Evolutionary conservation across 345 rosid species (phyloP).

Genomic region (Angophora floribunda): DNA sequence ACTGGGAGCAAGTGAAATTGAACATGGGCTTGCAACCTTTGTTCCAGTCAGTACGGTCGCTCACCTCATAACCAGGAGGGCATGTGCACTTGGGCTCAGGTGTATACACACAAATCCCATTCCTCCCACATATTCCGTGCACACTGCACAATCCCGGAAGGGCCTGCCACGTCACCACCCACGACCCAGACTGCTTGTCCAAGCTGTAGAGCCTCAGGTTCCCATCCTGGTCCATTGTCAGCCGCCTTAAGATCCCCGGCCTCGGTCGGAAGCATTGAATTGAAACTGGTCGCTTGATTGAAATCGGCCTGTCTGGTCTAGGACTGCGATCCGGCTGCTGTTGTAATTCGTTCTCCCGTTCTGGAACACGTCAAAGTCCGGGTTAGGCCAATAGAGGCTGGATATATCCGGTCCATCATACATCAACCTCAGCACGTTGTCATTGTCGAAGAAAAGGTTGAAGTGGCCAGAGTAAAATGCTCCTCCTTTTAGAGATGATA

Average conservation of each 20-base stretch:
- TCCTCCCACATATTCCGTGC: conserved; percentile 34
- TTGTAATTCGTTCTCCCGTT: conserved; percentile 20
- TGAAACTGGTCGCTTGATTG: conserved; percentile 16
- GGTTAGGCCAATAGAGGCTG: conserved; percentile 36
- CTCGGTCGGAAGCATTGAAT: conserved; percentile 21
- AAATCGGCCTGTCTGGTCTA: conserved; percentile 24
- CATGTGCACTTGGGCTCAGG: conserved; percentile 32
- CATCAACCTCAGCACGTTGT: conserved; percentile 26
- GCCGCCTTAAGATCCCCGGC: conserved; percentile 25
- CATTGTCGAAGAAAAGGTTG: conserved; percentile 17
- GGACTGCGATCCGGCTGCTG: conserved; percentile 17
- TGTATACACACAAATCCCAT: conserved; percentile 25
- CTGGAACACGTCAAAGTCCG: not conserved
- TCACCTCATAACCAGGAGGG: conserved; percentile 25
- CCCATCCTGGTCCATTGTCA: conserved; percentile 28
- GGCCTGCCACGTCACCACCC: conserved; percentile 31
- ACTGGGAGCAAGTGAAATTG: conserved; percentile 1
- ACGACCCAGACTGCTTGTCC: conserved; percentile 1
- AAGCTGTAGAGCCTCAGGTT: conserved; percentile 35
- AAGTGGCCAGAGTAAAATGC: conserved; percentile 11
- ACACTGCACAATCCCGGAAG: conserved; percentile 7
- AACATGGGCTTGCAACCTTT: conserved; percentile 38
- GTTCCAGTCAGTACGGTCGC: conserved; percentile 18
- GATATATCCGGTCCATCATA: conserved; percentile 32
- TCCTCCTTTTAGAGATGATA: conserved; percentile 12